phyloP scores from a whole-genome alignment of 257 asterid genomes.

The Nicotiana knightiana region DNA sequence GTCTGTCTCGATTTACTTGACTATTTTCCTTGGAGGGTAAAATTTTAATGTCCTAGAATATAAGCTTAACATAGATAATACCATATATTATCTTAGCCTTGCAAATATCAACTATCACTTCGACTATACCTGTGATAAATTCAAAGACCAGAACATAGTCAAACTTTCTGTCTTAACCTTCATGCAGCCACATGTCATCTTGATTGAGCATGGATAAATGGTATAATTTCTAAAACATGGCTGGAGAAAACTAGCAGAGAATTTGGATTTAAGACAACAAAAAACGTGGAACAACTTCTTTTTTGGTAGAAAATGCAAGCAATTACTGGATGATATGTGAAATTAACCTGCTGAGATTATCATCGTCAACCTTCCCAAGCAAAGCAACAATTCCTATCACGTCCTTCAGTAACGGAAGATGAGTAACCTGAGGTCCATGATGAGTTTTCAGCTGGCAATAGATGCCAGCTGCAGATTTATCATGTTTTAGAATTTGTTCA shows the following conservation, averaged over 20 bases:
- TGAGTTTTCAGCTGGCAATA: conserved; percentile 36
- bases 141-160: not conserved
- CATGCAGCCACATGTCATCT: conserved; percentile 1
- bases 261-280: not conserved
- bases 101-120: not conserved
- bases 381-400: conserved; percentile 72
- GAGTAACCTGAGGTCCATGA: conserved; percentile 37
- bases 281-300: not conserved
- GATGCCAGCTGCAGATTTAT: conserved; percentile 65
- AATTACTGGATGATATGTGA: conserved; percentile 11
- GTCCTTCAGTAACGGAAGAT: conserved; percentile 40
- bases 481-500: conserved; percentile 37
- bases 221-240: not conserved
- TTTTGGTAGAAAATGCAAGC: conserved; percentile 5
- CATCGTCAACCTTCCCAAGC: conserved; percentile 64
- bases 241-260: not conserved
- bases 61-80: not conserved
- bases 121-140: not conserved
- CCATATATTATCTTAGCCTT: not conserved
- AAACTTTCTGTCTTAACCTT: not conserved
- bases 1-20: not conserved
- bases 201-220: not conserved
- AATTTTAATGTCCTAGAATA: not conserved
- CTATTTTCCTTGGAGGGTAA: not conserved
- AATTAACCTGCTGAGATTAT: conserved; percentile 68